Evolutionary conservation across 2,329 filamentous ascomycete species (phyloP).

Genomic region (Fusarium neocosmosporiellum): DNA sequence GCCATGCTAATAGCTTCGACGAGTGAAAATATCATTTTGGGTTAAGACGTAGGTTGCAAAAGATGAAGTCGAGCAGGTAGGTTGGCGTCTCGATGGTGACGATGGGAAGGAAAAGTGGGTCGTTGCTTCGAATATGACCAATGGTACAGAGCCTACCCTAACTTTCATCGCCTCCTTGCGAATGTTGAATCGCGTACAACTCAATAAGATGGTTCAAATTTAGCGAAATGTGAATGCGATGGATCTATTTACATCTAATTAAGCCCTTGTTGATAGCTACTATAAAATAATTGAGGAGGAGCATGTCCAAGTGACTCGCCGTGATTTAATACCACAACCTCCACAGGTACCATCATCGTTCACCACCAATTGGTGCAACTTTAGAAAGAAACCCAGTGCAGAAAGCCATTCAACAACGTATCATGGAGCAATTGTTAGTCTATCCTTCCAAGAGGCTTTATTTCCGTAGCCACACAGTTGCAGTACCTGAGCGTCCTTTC

Average conservation of each 20-base stretch:
- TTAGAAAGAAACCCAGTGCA: neutral
- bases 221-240: no score
- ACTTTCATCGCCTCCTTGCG: neutral
- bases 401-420: no score
- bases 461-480: neutral
- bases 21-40: neutral
- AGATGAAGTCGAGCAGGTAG: neutral
- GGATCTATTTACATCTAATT: no score
- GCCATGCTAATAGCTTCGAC: neutral
- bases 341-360: neutral
- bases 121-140: constrained; percentile 49
- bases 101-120: constrained; percentile 21
- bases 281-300: accelerated
- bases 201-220: no score
- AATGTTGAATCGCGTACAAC: neutral
- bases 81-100: neutral
- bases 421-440: neutral
- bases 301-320: neutral
- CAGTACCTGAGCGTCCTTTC: neutral
- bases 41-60: neutral
- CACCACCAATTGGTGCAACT: no score
- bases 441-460: neutral
- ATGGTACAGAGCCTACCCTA: constrained; percentile 15
- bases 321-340: neutral
- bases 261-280: no score